phyloP scores from a whole-genome alignment of 345 rosid species.

The Camelina sativa region DNA sequence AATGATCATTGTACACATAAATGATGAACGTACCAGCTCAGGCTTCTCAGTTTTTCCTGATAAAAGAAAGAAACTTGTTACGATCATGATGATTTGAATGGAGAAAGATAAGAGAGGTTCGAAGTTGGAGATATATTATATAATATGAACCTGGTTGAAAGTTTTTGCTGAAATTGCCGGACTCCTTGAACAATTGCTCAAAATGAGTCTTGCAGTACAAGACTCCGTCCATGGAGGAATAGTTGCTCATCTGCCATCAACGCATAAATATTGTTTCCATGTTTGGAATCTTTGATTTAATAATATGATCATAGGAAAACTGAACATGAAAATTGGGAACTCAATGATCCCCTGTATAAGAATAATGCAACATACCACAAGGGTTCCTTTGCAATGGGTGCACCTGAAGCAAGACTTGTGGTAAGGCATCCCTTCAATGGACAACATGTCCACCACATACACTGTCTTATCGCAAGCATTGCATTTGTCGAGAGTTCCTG shows the following conservation, averaged over 20 bases:
- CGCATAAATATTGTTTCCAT: not conserved
- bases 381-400: constrained; percentile 94
- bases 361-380: constrained; percentile 49
- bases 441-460: constrained; percentile 81
- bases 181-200: constrained; percentile 98
- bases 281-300: not conserved
- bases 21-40: constrained; percentile 58
- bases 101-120: not conserved
- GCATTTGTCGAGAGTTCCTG: constrained; percentile 94
- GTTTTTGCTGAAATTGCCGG: constrained; percentile 97
- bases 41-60: constrained; percentile 63
- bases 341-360: not conserved
- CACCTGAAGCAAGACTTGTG: constrained; percentile 91
- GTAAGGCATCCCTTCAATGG: constrained; percentile 85
- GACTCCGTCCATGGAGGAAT: constrained; percentile 98
- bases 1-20: not conserved
- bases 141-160: constrained; percentile 62
- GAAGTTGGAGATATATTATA: not conserved
- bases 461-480: constrained; percentile 90
- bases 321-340: not conserved
- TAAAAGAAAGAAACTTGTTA: not conserved
- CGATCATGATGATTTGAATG: not conserved
- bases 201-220: constrained; percentile 96
- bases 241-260: constrained; percentile 84
- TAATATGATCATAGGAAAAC: not conserved